Percentiles rank a stretch among this genome's conserved stretches.
phyloP scores from a whole-genome alignment of 345 rosid species.

The Bruguiera gymnorhiza region DNA sequence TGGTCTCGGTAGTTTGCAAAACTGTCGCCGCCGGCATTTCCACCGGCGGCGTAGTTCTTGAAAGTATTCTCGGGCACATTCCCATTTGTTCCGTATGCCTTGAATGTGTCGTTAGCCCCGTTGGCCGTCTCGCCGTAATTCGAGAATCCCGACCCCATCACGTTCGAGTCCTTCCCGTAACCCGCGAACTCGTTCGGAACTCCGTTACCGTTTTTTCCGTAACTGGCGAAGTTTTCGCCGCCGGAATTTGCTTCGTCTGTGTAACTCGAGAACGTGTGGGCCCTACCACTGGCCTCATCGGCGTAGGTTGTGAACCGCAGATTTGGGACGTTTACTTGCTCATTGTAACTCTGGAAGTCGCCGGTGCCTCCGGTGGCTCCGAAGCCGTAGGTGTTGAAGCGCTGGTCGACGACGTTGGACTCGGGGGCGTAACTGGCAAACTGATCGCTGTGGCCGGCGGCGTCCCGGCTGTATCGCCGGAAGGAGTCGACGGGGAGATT shows the following conservation, averaged over 20 bases:
- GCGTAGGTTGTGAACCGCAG: slow-evolving; percentile 55
- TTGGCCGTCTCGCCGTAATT: slow-evolving; percentile 55
- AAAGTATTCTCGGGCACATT: slow-evolving; percentile 60
- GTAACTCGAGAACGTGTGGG: slow-evolving; percentile 49
- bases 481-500: slow-evolving; percentile 46
- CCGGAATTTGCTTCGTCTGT: slow-evolving; percentile 48
- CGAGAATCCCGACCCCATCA: slow-evolving; percentile 50
- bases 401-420: slow-evolving; percentile 50
- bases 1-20: slow-evolving; percentile 58
- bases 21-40: slow-evolving; percentile 25
- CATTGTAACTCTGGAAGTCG: slow-evolving; percentile 49
- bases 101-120: slow-evolving; percentile 55
- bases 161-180: slow-evolving; percentile 47
- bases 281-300: slow-evolving; percentile 38
- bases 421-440: slow-evolving; percentile 40
- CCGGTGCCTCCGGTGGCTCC: slow-evolving; percentile 61
- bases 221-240: slow-evolving; percentile 42
- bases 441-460: slow-evolving; percentile 37
- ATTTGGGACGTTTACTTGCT: slow-evolving; percentile 48
- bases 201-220: slow-evolving; percentile 62
- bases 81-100: slow-evolving; percentile 47
- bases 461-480: slow-evolving; percentile 54
- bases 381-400: slow-evolving; percentile 63
- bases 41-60: slow-evolving; percentile 47
- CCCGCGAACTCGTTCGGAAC: slow-evolving; percentile 42